Conservation (phyloP, 2,329 filamentous ascomycete genomes). For the Leptographium procerum region DNA sequence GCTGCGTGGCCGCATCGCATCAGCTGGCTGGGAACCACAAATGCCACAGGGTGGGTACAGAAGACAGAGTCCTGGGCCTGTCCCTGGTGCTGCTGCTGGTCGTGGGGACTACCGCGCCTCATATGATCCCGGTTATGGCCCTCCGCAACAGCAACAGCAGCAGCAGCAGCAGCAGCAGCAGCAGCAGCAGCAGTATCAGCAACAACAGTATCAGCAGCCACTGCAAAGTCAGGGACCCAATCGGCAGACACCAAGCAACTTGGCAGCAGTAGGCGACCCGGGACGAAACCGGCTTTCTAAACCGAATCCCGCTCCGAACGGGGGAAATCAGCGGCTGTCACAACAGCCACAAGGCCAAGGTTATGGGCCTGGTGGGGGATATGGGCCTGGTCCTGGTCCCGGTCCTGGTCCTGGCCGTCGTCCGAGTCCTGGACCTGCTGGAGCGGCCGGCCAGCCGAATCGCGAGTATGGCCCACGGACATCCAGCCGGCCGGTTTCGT, state of each 20-base stretch:
- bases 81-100: slow-evolving; percentile 11
- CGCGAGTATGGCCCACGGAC: slow-evolving; percentile 28
- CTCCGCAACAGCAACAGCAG: slow-evolving; percentile 4
- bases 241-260: not conserved
- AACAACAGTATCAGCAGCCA: not conserved
- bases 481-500: slow-evolving; percentile 20
- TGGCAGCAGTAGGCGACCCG: slow-evolving; percentile 16
- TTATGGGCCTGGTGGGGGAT: not conserved
- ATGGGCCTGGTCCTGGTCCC: not conserved
- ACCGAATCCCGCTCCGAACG: slow-evolving; percentile 14
- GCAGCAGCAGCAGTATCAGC: slow-evolving; percentile 19
- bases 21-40: slow-evolving; percentile 34
- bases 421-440: not conserved
- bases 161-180: slow-evolving; percentile 7
- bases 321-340: not conserved
- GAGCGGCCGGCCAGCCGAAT: slow-evolving; percentile 16
- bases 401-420: slow-evolving; percentile 5
- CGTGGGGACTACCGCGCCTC: slow-evolving; percentile 9
- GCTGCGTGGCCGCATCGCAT: slow-evolving; percentile 29
- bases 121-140: slow-evolving; percentile 6
- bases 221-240: not conserved
- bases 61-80: slow-evolving; percentile 23
- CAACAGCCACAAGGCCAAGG: not conserved
- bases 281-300: slow-evolving; percentile 28
- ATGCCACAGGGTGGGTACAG: slow-evolving; percentile 26